A percentile compares a stretch with the other conserved stretches of the same genome.
phyloP scores from a whole-genome alignment of 2,329 filamentous ascomycete genomes.

The Aspergillus tanneri region DNA sequence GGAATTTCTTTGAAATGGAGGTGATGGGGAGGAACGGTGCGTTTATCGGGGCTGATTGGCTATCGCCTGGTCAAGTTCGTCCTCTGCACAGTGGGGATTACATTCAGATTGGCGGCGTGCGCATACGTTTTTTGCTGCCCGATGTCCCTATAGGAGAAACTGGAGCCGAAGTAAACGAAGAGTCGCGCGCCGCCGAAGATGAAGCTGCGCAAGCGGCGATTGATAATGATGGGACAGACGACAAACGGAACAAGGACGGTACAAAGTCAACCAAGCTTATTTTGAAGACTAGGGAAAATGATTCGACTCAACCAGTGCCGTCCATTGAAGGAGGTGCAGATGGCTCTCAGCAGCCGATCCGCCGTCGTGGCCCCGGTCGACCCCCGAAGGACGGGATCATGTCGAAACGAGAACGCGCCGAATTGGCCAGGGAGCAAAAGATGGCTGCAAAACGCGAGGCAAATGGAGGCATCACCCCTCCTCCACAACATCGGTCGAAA shows the following conservation, averaged over 20 bases:
- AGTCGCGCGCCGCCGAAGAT: conserved; percentile 39
- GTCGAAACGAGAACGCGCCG: conserved; percentile 62
- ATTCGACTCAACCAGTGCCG: conserved; percentile 26
- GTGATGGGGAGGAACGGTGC: conserved; percentile 60
- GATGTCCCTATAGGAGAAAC: conserved; percentile 50
- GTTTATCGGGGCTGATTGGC: conserved; percentile 54
- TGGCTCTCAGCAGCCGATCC: conserved; percentile 40
- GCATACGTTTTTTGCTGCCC: conserved; percentile 58
- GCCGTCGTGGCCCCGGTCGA: conserved; percentile 57
- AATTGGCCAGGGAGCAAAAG: conserved; percentile 55
- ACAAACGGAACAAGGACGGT: conserved; percentile 27
- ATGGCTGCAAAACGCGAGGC: conserved; percentile 48
- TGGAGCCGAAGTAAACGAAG: conserved; percentile 48
- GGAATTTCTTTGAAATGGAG: conserved; percentile 57
- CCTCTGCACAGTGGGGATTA: conserved; percentile 57
- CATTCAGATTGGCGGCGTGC: conserved; percentile 59
- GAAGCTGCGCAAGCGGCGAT: conserved; percentile 38
- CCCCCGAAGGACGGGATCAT: conserved; percentile 67
- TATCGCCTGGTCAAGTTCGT: conserved; percentile 48
- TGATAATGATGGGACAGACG: conserved; percentile 42
- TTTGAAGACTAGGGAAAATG: conserved; percentile 32
- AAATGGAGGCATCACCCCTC: conserved; percentile 48
- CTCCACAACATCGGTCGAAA: conserved; percentile 34
- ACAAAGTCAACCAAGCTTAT: conserved; percentile 30
- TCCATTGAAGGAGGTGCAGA: conserved; percentile 38